phyloP scores from a whole-genome alignment of 768 basidiomycete genomes.

The Auriscalpium microsporum region DNA sequence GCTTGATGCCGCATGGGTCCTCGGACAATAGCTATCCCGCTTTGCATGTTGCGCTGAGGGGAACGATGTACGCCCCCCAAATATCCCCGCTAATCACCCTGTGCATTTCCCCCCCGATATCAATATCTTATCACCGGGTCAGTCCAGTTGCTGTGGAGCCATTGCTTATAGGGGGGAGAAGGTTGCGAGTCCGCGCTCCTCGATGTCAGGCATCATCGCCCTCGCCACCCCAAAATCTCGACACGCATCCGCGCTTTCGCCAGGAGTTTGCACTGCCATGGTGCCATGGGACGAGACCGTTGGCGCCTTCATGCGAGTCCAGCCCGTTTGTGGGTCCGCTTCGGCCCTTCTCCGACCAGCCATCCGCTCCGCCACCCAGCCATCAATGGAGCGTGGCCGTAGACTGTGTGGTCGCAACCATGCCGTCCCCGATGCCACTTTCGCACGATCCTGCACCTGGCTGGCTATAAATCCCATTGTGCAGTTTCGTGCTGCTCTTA shows the following conservation, averaged over 20 bases:
- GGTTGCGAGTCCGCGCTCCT: slow-evolving; percentile 32
- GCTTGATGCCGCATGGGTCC: too few species aligned
- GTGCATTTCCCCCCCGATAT: too few species aligned
- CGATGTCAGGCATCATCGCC: slow-evolving; percentile 48
- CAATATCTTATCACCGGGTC: too few species aligned
- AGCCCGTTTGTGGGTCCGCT: slow-evolving; percentile 55
- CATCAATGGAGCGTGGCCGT: slow-evolving; percentile 10
- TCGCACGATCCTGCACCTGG: too few species aligned
- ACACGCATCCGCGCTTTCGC: slow-evolving; percentile 62
- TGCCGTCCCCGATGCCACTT: too few species aligned
- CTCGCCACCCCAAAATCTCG: slow-evolving; percentile 60
- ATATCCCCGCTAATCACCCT: too few species aligned
- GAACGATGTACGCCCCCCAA: too few species aligned
- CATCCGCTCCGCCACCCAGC: slow-evolving; percentile 40
- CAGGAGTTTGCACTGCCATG: slow-evolving; percentile 56
- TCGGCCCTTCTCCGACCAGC: slow-evolving; percentile 46
- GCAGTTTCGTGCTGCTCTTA: too few species aligned
- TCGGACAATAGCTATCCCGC: too few species aligned
- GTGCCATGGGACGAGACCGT: slow-evolving; percentile 51
- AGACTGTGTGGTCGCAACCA: too few species aligned
- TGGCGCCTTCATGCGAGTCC: slow-evolving; percentile 50
- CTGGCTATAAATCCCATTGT: too few species aligned
- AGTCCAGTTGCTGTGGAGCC: background rate
- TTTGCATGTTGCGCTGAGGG: too few species aligned
- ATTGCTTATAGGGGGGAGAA: slow-evolving; percentile 8